Percentiles rank a stretch among this genome's conserved stretches.
Conservation (phyloP, 306 rosid species). For the Vigna hirtella region DNA sequence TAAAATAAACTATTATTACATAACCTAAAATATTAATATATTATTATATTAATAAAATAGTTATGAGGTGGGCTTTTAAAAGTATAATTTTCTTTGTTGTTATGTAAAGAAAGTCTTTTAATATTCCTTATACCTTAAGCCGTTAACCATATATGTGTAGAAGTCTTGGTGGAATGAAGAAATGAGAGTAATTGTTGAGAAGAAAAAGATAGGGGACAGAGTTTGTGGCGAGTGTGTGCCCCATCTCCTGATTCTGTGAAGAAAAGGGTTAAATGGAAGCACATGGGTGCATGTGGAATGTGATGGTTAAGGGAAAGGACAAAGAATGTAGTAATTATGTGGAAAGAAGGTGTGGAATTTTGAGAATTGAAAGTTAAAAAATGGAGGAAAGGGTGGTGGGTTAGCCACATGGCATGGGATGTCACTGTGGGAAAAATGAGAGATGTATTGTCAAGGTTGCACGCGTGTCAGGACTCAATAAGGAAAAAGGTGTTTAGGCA, state of each 20-base stretch:
- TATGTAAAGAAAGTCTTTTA: background rate
- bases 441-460: slow-evolving; percentile 34
- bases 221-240: background rate
- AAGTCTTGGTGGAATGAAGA: background rate
- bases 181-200: background rate
- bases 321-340: slow-evolving; percentile 9
- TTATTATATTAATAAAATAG: too few species aligned
- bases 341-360: background rate
- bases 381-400: slow-evolving; percentile 30
- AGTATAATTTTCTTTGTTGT: too few species aligned
- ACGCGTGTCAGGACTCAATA: slow-evolving; percentile 46
- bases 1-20: too few species aligned
- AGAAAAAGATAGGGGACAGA: background rate
- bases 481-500: slow-evolving; percentile 26
- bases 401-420: slow-evolving; percentile 44
- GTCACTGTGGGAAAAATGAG: slow-evolving; percentile 34
- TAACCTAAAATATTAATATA: too few species aligned
- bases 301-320: background rate
- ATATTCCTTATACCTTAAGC: background rate
- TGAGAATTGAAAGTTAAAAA: too few species aligned
- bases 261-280: background rate
- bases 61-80: too few species aligned
- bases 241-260: background rate
- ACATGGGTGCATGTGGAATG: slow-evolving; percentile 23
- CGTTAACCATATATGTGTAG: background rate